Evolutionary conservation across 2,329 filamentous ascomycete species (phyloP), one percentile per base, ranked within the genome.

Genomic region (Seiridium unicorne): DNA sequence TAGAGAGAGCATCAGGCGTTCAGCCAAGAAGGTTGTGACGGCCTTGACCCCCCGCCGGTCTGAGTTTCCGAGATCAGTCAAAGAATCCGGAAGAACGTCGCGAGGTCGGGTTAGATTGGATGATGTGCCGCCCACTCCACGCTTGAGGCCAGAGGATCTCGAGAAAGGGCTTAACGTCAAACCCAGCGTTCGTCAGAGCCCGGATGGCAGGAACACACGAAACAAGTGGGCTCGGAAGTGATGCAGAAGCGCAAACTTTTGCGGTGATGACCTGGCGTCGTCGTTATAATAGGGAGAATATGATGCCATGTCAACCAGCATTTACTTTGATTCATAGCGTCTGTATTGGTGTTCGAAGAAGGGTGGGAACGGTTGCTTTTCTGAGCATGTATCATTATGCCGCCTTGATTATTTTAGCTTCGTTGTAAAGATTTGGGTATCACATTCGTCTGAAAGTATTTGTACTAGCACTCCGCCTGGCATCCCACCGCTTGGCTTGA

Each of bases 391-490:
- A 67, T 62, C 47, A 66, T 60, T 60, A 66, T 55, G 44, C 47
- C 34, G 35, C 35, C 34, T 35, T 31, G 18, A 31, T 8, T 49
- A 32, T 34, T 42, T 51, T 44, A 40, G 11, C 46, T 58, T 61
- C 35, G 18, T 59, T 56, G 63, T 59, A 59, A 62, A 69, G 62
- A 73, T 77, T 89, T 79, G 91, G 81, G 69, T 81, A 83, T 72
- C 89, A 72, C 61, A 72, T 63, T 60, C 65, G 64, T 57, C 71
- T 84, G 73, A 93, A 91, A 46, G 87, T 87, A 75, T 94, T 93
- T 57, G 83, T 84, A 74, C 89, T 92, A 55, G 91, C 91, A 74
- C 89, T 93, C 68, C 90, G 80, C 68, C 90, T 84, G 59, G 72
- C 71, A 59, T 77, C 77, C 36, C 71, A 72, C 34, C 67, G 69